Conservation (phyloP, 2,329 filamentous ascomycete species). For the Trichoderma sp. region DNA sequence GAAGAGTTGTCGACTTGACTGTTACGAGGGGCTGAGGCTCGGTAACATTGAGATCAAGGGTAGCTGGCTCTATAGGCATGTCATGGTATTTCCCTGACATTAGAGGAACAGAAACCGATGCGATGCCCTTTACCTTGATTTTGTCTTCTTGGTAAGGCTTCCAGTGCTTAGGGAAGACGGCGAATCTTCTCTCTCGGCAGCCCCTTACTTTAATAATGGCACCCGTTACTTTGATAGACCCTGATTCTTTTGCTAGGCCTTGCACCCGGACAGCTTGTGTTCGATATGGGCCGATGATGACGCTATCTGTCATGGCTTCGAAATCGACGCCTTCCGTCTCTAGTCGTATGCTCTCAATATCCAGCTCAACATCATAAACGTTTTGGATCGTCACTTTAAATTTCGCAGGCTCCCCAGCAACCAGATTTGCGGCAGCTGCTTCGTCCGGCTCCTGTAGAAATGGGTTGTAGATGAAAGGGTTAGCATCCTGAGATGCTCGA, state of each 20-base stretch:
- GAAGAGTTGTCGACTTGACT: constrained; percentile 75
- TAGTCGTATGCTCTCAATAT: constrained; percentile 80
- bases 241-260: constrained; percentile 68
- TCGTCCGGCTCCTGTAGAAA: constrained; percentile 73
- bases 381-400: constrained; percentile 90
- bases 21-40: constrained; percentile 75
- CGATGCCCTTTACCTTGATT: constrained; percentile 74
- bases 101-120: constrained; percentile 54
- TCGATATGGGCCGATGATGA: constrained; percentile 77
- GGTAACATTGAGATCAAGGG: constrained; percentile 73
- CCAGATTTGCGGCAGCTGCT: constrained; percentile 68
- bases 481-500: constrained; percentile 63
- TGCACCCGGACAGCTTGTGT: constrained; percentile 76
- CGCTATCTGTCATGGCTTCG: constrained; percentile 64
- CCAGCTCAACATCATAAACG: constrained; percentile 88
- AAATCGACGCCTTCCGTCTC: constrained; percentile 76
- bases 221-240: constrained; percentile 73
- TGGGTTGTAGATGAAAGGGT: constrained; percentile 95
- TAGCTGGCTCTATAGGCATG: constrained; percentile 52
- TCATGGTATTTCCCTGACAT: constrained; percentile 46
- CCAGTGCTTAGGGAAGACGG: constrained; percentile 80
- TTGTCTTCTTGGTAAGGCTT: constrained; percentile 70
- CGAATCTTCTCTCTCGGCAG: constrained; percentile 81
- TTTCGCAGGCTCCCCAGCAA: constrained; percentile 75
- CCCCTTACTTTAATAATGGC: constrained; percentile 79